A percentile compares a stretch with the other conserved stretches of the same genome.
phyloP scores from a whole-genome alignment of 768 basidiomycete species.

The Hemileccinum impolitum region DNA sequence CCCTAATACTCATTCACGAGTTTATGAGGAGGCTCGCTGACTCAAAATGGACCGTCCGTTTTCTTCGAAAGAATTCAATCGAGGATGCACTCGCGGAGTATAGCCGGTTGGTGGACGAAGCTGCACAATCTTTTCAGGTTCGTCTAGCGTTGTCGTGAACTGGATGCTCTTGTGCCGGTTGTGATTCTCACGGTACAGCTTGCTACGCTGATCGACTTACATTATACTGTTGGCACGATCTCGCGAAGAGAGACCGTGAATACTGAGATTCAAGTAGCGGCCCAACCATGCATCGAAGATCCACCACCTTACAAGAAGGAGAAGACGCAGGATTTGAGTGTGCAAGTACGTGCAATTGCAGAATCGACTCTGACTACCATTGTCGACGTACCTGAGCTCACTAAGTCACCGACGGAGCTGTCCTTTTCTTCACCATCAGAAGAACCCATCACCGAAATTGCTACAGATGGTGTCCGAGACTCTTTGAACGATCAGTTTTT shows the following conservation, averaged over 20 bases:
- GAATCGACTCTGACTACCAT: not conserved
- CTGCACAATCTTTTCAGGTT: conserved; percentile 47
- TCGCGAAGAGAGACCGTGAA: conserved; percentile 3
- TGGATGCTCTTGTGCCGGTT: not conserved
- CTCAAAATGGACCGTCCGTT: conserved; percentile 39
- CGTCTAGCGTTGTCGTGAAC: not conserved
- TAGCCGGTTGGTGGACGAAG: conserved; percentile 38
- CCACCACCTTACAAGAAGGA: conserved; percentile 23
- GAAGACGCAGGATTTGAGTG: not conserved
- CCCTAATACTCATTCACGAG: conserved; percentile 34
- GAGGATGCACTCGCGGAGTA: conserved; percentile 38
- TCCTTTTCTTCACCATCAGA: not conserved
- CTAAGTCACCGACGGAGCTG: not conserved
- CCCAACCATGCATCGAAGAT: not conserved
- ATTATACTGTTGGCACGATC: conserved; percentile 35
- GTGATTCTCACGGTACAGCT: conserved; percentile 30
- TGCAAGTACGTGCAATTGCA: not conserved
- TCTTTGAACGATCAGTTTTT: conserved; percentile 21
- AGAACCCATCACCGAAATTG: conserved; percentile 20
- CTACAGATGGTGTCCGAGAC: conserved; percentile 12
- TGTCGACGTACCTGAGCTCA: conserved; percentile 1
- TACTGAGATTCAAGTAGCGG: not conserved
- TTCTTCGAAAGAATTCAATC: conserved; percentile 39
- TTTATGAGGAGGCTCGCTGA: conserved; percentile 40
- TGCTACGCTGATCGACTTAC: conserved; percentile 45